Conservation (phyloP, 495 filamentous ascomycete species). For the Annulohypoxylon bovei region DNA sequence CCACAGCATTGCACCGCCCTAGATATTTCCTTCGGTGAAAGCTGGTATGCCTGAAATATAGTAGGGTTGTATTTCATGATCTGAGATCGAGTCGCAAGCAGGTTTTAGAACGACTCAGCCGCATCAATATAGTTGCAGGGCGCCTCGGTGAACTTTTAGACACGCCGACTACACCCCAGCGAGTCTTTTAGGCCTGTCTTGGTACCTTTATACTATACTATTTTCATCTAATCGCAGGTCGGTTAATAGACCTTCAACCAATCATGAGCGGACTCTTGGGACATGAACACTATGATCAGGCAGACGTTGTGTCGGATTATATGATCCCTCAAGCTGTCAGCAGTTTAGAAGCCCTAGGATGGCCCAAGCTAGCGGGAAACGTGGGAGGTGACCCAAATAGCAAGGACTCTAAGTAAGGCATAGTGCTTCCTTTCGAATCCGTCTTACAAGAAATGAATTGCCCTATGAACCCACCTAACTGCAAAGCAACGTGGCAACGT, state of each 20-base stretch:
- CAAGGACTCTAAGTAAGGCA: slow-evolving; percentile 1
- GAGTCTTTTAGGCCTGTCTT: neutral
- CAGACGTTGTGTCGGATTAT: neutral
- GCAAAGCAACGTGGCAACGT: slow-evolving; percentile 8
- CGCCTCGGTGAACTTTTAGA: slow-evolving; percentile 17
- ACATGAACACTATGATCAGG: neutral
- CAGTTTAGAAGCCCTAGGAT: neutral
- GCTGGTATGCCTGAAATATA: neutral
- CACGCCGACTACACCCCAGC: neutral
- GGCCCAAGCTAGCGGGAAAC: slow-evolving; percentile 10
- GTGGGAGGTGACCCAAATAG: slow-evolving; percentile 4
- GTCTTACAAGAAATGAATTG: slow-evolving; percentile 1
- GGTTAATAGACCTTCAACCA: neutral
- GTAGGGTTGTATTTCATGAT: slow-evolving; percentile 7
- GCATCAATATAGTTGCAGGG: neutral
- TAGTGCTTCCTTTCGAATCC: neutral
- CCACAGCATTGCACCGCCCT: neutral
- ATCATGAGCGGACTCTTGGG: neutral
- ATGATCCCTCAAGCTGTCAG: neutral
- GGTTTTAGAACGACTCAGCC: slow-evolving; percentile 20
- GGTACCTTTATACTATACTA: neutral
- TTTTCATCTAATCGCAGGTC: neutral
- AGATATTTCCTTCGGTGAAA: slow-evolving; percentile 4
- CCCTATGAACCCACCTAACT: neutral
- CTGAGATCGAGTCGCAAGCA: neutral